Evolutionary conservation across 257 asterid species (phyloP).

Genomic region (Penstemon eatonii): DNA sequence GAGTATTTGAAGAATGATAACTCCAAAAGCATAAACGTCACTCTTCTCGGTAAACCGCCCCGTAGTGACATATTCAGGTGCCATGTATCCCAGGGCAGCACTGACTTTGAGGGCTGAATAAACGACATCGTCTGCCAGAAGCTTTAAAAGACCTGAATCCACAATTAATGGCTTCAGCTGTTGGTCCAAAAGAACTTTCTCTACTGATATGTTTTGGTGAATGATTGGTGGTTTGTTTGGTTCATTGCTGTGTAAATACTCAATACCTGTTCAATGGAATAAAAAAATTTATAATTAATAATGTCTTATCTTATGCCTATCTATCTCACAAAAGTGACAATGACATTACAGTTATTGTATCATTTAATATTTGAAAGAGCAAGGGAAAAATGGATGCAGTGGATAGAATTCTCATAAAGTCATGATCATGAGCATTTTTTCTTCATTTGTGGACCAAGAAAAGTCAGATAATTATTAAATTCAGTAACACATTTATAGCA

Average conservation of each 20-base stretch:
- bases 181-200: constrained; percentile 67
- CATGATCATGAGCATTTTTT: background rate
- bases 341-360: no score
- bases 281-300: background rate
- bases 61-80: constrained; percentile 89
- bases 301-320: no score
- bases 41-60: constrained; percentile 97
- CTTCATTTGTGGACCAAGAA: constrained; percentile 36
- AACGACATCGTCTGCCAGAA: constrained; percentile 87
- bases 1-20: constrained; percentile 78
- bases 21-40: constrained; percentile 94
- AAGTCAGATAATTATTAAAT: constrained; percentile 22
- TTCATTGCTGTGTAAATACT: constrained; percentile 66
- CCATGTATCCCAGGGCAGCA: constrained; percentile 95
- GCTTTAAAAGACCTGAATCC: constrained; percentile 81
- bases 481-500: constrained; percentile 28
- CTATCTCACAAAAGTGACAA: no score
- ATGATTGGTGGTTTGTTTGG: constrained; percentile 66
- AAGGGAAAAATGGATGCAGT: background rate
- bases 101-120: constrained; percentile 95
- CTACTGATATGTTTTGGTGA: constrained; percentile 87
- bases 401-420: background rate
- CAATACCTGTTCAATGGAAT: constrained; percentile 53
- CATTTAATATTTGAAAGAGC: no score
- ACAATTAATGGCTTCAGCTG: constrained; percentile 62